Evolutionary conservation across 2,329 filamentous ascomycete species (phyloP).

Genomic region (Ceratocystis cacaofunesta): DNA sequence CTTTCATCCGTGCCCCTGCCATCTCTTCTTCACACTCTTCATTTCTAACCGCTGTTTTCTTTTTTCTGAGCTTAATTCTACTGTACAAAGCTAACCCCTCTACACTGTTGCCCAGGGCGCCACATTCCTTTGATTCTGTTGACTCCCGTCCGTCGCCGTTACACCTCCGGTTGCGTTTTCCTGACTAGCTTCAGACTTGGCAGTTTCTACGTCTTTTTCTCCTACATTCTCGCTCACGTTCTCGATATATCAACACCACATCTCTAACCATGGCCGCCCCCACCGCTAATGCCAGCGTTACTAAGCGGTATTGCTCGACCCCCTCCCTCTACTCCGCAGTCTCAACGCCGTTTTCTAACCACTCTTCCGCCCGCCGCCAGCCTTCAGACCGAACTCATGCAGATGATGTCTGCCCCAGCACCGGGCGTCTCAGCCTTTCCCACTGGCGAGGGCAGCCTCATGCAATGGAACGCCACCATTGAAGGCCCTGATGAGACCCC

Average conservation of each 20-base stretch:
- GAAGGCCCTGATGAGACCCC: constrained; percentile 81
- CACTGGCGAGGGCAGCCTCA: constrained; percentile 73
- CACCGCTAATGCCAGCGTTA: constrained; percentile 31
- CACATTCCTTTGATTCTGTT: not conserved
- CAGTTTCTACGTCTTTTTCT: not conserved
- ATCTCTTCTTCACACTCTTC: not conserved
- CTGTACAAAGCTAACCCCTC: not conserved
- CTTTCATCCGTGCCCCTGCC: not conserved
- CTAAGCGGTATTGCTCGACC: constrained; percentile 49
- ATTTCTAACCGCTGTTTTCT: not conserved
- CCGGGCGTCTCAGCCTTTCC: constrained; percentile 93
- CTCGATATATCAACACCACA: not conserved
- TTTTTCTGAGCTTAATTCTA: not conserved
- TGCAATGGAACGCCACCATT: constrained; percentile 89
- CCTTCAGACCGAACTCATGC: constrained; percentile 93
- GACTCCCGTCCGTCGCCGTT: not conserved
- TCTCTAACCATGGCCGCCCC: not conserved
- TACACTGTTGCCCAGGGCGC: not conserved
- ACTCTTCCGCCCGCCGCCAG: constrained; percentile 31
- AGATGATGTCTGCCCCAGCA: constrained; percentile 89
- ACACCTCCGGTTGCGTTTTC: not conserved
- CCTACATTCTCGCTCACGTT: not conserved
- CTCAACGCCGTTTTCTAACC: constrained; percentile 7
- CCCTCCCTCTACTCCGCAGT: constrained; percentile 17
- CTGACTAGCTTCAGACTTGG: not conserved